Evolutionary conservation across 1,284 basidiomycete genomes (phyloP), one percentile per base, ranked within the genome.

Genomic region (Rhizoctonia solani): DNA sequence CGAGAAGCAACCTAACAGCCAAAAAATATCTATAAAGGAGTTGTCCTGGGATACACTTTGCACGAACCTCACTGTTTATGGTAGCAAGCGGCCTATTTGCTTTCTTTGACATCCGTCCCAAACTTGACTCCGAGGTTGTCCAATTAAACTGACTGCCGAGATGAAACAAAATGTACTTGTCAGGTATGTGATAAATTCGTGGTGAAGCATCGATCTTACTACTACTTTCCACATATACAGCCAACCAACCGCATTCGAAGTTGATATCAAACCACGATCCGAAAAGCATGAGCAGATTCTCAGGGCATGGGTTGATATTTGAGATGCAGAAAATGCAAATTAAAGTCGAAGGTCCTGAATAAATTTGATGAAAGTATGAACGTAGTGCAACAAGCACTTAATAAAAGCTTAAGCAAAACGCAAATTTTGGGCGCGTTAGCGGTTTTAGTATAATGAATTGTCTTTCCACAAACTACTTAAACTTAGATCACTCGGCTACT

Each of bases 101-200:
- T 27, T 47, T 53, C 27, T 37, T 41, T 25, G 21, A 77, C 75
- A 72, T 55, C 21, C 44, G 19, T 21, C 44, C 44, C 5, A 19
- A 9, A 46, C 6, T 6, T 5, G 44, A 46, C 19, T 19, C 44
- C 11, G n/a, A 9, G 44, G 44, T 5, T 14, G 21, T 11, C 44
- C 44, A 19, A 46, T 46, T n/a, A 9, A 9, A 19, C n/a, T 46
- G 19, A 46, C 8, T 9, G 44, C 13, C 6, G 44, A 46, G 44
- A 46, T 46, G 44, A 19, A 6, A n/a, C n/a, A n/a, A n/a, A n/a
- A n/a, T n/a, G n/a, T n/a, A n/a, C n/a, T n/a, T n/a, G n/a, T n/a
- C n/a, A n/a, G n/a, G n/a, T n/a, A n/a, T n/a, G n/a, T n/a, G n/a
- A n/a, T n/a, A n/a, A n/a, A n/a, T n/a, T n/a, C n/a, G n/a, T n/a